Percentiles rank a stretch among this genome's conserved stretches.
phyloP scores from a whole-genome alignment of 768 basidiomycete species.

The Nidularia pulvinata region DNA sequence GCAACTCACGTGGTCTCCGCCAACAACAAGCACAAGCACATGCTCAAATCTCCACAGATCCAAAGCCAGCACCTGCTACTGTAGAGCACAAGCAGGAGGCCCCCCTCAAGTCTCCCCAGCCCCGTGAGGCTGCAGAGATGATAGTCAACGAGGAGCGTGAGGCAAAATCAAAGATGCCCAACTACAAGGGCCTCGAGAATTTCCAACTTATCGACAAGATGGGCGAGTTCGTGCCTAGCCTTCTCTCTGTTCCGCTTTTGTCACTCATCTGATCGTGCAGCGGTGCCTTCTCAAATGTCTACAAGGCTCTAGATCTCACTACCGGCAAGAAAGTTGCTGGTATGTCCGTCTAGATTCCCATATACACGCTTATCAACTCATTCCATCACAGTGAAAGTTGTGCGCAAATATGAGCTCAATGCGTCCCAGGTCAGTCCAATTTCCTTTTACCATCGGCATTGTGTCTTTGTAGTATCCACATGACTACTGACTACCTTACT shows the following conservation, averaged over 20 bases:
- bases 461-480: slow-evolving; percentile 17
- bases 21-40: slow-evolving; percentile 20
- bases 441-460: slow-evolving; percentile 12
- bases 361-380: slow-evolving; percentile 10
- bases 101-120: slow-evolving; percentile 19
- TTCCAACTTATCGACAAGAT: slow-evolving; percentile 82
- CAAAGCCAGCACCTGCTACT: slow-evolving; percentile 17
- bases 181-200: slow-evolving; percentile 81
- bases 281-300: slow-evolving; percentile 99
- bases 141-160: slow-evolving; percentile 79
- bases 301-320: slow-evolving; percentile 81
- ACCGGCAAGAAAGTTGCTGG: slow-evolving; percentile 85
- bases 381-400: slow-evolving; percentile 76
- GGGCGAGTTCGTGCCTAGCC: slow-evolving; percentile 78
- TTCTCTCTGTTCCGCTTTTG: slow-evolving; percentile 6
- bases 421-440: slow-evolving; percentile 78
- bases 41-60: not conserved
- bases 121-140: slow-evolving; percentile 53
- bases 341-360: slow-evolving; percentile 27
- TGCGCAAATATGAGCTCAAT: slow-evolving; percentile 91
- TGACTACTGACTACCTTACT: slow-evolving; percentile 13
- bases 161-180: slow-evolving; percentile 78
- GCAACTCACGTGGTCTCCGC: slow-evolving; percentile 25
- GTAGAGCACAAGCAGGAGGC: slow-evolving; percentile 8
- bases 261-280: slow-evolving; percentile 31